These are phyloP conservation scores for Dendrobium nobile DNA, from an alignment of 106 monocot genomes.

Conservation along the genomic window DNA sequence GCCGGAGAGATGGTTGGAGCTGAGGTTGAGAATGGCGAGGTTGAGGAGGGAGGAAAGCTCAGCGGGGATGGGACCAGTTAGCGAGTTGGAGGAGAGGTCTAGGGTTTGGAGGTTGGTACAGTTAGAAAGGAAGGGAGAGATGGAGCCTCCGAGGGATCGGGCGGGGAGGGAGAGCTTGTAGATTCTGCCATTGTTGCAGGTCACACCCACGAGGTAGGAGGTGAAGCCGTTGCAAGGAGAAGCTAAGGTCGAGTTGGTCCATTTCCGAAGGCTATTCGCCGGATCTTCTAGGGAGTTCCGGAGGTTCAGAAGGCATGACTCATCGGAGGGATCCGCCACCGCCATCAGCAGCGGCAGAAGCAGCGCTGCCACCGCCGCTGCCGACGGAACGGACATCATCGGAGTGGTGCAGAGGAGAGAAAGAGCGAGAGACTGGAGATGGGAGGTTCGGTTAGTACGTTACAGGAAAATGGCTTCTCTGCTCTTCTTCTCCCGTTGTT, in stretches of 20 bases:
- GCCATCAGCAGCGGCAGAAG: background rate
- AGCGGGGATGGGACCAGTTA: constrained; percentile 47
- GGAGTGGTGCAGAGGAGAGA: background rate
- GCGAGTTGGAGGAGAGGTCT: constrained; percentile 61
- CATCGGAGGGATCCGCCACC: constrained; percentile 30
- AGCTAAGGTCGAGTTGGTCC: constrained; percentile 38
- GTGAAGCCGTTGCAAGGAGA: constrained; percentile 58
- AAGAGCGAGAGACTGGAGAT: background rate
- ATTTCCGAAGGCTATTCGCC: constrained; percentile 26
- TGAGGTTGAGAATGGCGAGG: constrained; percentile 74
- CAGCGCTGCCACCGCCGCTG: background rate
- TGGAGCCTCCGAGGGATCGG: constrained; percentile 32
- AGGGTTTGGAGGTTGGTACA: constrained; percentile 68
- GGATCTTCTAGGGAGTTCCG: constrained; percentile 27
- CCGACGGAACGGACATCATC: background rate
- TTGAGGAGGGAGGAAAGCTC: constrained; percentile 47
- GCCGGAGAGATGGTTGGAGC: constrained; percentile 54
- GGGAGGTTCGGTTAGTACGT: background rate
- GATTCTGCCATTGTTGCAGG: constrained; percentile 79
- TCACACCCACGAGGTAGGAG: constrained; percentile 52
- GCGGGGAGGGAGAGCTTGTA: constrained; percentile 57
- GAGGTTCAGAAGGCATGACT: constrained; percentile 46
- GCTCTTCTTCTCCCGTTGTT: background rate
- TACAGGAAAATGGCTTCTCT: background rate
- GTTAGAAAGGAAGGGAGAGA: constrained; percentile 48